These are phyloP conservation scores for Phytopythium kandeliae DNA, from an alignment of 352 stramenopile genomes.

Conservation along the genomic window DNA sequence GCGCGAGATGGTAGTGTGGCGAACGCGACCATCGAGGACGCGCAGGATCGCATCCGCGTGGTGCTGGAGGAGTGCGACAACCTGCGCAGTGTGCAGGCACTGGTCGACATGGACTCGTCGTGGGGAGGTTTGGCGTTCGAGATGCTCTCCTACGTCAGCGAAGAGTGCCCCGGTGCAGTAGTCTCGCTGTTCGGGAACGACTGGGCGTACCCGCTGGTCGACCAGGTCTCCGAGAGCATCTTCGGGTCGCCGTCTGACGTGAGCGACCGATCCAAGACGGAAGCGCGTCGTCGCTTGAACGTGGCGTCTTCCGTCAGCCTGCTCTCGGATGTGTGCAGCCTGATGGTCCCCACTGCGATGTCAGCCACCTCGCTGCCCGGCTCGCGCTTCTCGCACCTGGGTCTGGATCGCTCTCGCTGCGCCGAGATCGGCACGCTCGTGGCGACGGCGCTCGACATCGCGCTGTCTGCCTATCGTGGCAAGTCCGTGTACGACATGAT, in stretches of 20 bases:
- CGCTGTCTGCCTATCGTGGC: slow-evolving; percentile 31
- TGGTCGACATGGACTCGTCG: slow-evolving; percentile 79
- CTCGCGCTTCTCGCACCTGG: slow-evolving; percentile 22
- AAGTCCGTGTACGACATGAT: slow-evolving; percentile 34
- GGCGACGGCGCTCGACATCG: slow-evolving; percentile 49
- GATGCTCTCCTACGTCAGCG: slow-evolving; percentile 58
- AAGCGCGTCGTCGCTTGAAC: slow-evolving; percentile 55
- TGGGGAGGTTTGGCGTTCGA: slow-evolving; percentile 73
- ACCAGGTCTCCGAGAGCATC: slow-evolving; percentile 33
- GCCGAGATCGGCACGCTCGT: slow-evolving; percentile 22
- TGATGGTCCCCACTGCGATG: slow-evolving; percentile 60
- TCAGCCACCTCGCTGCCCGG: slow-evolving; percentile 16
- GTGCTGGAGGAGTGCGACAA: slow-evolving; percentile 67
- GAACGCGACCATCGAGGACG: slow-evolving; percentile 44
- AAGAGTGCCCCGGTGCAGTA: slow-evolving; percentile 63
- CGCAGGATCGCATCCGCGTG: slow-evolving; percentile 52
- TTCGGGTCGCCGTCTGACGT: slow-evolving; percentile 27
- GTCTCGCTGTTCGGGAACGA: slow-evolving; percentile 61
- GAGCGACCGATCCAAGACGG: slow-evolving; percentile 53
- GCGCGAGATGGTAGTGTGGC: slow-evolving; percentile 49
- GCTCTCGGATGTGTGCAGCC: slow-evolving; percentile 44
- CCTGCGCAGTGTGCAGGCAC: slow-evolving; percentile 49
- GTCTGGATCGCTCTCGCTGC: slow-evolving; percentile 22
- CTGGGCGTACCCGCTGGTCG: slow-evolving; percentile 57
- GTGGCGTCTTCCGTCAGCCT: slow-evolving; percentile 53